Conservation (phyloP, 306 rosid genomes). For the Vigna reflexopilosa region DNA sequence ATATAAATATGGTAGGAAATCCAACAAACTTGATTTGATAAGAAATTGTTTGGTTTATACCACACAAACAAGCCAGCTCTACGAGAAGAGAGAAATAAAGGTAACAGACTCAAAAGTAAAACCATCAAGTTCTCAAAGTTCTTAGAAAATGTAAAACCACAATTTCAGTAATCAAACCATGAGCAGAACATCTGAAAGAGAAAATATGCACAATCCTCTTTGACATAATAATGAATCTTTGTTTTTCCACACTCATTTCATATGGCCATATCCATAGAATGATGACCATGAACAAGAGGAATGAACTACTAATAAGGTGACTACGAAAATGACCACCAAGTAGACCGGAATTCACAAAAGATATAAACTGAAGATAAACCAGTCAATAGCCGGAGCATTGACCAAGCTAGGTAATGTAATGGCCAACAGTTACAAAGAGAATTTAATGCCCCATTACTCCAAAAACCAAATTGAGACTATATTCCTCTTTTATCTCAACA, state of each 20-base stretch:
- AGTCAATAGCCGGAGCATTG: no score
- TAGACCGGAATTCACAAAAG: constrained; percentile 17
- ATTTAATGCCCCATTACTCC: background rate
- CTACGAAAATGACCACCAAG: background rate
- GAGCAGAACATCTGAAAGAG: background rate
- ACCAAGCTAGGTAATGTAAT: no score
- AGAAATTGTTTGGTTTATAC: background rate
- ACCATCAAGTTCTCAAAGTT: background rate
- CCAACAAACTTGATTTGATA: background rate
- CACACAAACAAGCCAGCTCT: background rate
- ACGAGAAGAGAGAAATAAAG: no score
- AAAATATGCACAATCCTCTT: background rate
- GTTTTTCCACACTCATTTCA: background rate
- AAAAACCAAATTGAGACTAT: background rate
- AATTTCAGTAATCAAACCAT: background rate
- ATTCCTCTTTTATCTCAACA: background rate
- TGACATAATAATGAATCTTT: background rate
- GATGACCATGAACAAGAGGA: background rate
- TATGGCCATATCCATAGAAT: background rate
- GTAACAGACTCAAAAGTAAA: background rate
- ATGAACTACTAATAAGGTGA: background rate
- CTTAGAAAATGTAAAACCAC: background rate
- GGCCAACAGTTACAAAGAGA: no score
- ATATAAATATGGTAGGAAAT: background rate
- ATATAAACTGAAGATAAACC: constrained; percentile 4